Evolutionary conservation across 306 rosid genomes (phyloP).

Genomic region (Abrus pulchellus): DNA sequence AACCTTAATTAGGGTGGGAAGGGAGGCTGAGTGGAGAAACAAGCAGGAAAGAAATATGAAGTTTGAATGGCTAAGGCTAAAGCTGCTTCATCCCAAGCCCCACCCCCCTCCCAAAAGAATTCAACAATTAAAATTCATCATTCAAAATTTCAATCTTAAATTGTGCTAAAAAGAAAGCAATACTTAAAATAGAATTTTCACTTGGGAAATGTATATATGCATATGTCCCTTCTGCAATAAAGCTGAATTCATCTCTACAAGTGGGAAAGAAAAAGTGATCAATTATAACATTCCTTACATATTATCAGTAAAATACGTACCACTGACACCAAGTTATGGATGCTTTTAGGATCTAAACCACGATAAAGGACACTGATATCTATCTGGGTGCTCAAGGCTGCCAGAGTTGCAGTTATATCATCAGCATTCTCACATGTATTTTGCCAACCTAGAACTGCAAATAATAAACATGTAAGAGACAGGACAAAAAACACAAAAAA

Average conservation of each 20-base stretch:
- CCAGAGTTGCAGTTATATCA: constrained; percentile 80
- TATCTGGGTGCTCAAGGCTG: constrained; percentile 76
- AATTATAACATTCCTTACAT: constrained; percentile 25
- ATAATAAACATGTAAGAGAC: constrained; percentile 44
- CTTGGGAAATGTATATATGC: constrained; percentile 3
- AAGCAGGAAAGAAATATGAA: constrained; percentile 2
- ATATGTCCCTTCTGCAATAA: constrained; percentile 12
- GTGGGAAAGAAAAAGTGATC: background rate
- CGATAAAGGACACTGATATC: constrained; percentile 87
- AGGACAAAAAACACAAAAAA: background rate
- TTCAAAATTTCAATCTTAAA: constrained; percentile 1
- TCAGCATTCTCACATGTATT: constrained; percentile 85
- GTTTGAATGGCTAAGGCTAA: background rate
- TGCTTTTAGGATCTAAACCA: constrained; percentile 78
- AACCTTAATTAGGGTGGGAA: background rate
- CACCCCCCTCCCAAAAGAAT: no score
- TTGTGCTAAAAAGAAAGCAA: background rate
- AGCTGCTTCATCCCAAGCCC: background rate
- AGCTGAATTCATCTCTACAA: constrained; percentile 8
- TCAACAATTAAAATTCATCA: no score
- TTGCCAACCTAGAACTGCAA: constrained; percentile 98
- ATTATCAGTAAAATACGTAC: constrained; percentile 60
- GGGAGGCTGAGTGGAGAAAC: background rate
- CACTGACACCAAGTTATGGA: constrained; percentile 91
- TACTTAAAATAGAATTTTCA: background rate